Base-by-base conservation (phyloP, 176 grass and related monocot species). In the Aegilops longissima region DNA sequence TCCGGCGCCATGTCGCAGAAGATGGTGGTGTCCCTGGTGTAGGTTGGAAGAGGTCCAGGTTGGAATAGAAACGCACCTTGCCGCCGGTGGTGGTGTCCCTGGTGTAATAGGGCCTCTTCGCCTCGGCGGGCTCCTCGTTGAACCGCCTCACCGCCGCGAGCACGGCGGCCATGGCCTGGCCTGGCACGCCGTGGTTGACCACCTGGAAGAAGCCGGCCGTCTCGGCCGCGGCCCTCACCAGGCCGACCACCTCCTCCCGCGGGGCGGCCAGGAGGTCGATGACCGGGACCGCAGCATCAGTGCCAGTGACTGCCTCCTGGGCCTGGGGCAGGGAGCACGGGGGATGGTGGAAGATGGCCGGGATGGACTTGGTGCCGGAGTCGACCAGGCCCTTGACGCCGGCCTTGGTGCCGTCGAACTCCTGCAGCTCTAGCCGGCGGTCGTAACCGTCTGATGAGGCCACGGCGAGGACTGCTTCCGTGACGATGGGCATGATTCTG, bases 201-300 rank as follows among this genome's bases (percentile, higher is more conserved):
- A 86, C 78, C 78, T 79, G 83, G 52, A 86, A 86, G 71, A 86
- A 86, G 6, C 83, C 83, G 54, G 66, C 39, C 34, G 73, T 47
- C 62, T 86, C 23, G 24, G 49, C 71, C 9, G 35, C 68, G 24
- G 34, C 20, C 54, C 49, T 81, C 78, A 81, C 78, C 54, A 62
- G 40, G 1, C 11, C 78, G 7, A 81, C 78, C 54, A 81, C 21
- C 3, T 65, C n/a, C 24, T 17, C 27, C 23, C 78, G 56, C 12
- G 66, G 52, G 59, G 44, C 59, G 24, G 35, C 83, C 6, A 45
- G 29, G 38, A 79, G 83, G 54, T 86, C 83, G 75, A 79, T 78
- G 59, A 86, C 21, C 20, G 83, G 73, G 34, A 78, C 33, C 5
- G 24, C 14, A 3, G 14, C 73, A 77, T 40, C 51, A 13, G 44